Evolutionary conservation across 495 filamentous ascomycete species (phyloP), one percentile per base, ranked within the genome.

Genomic region (Daldinia grandis): DNA sequence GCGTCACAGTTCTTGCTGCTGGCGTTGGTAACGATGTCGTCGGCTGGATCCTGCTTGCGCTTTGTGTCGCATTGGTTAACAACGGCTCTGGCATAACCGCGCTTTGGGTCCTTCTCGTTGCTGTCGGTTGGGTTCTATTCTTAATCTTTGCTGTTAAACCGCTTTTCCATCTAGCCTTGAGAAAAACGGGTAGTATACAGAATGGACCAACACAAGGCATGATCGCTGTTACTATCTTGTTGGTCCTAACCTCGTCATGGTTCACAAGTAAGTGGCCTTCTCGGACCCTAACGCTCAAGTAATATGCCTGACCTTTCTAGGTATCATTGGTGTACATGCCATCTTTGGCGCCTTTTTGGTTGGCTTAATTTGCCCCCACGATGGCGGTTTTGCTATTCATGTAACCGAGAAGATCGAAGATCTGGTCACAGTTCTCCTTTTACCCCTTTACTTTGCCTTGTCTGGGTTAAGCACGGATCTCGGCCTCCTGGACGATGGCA

Each of bases 361-460:
- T 64, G 95, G 95, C 14, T 71, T 99, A 60, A 94, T 99, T 62
- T 97, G 94, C 76, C 95, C 95, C 0, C 95, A 97, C 73, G 92
- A 98, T 56, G 92, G 92, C 40, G 95, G 95, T 6, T 99, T 98
- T 78, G 92, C 93, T 17, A 96, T 98, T 76, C 94, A 95, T 69
- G 78, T 99, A 64, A 95, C 94, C 0, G 95, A 99, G 75, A 99
- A 98, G 82, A 88, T 99, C 58, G 95, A 99, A 76, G 95, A 99
- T 81, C 80, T 99, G 7, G 90, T 99, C 54, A 87, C 89, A 1
- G 88, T 93, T 24, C 82, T 99, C n/a, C 93, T 99, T 68, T 82
- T 98, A 12, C 95, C 95, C 0, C 89, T 99, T 4, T 99, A 99
- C 77, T 99, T 98, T 80, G 93, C 95, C 3, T 85, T 97, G 8